These are phyloP conservation scores for Backusella circina DNA, from an alignment of 192 early-diverging fungal genomes.

Conservation along the genomic window DNA sequence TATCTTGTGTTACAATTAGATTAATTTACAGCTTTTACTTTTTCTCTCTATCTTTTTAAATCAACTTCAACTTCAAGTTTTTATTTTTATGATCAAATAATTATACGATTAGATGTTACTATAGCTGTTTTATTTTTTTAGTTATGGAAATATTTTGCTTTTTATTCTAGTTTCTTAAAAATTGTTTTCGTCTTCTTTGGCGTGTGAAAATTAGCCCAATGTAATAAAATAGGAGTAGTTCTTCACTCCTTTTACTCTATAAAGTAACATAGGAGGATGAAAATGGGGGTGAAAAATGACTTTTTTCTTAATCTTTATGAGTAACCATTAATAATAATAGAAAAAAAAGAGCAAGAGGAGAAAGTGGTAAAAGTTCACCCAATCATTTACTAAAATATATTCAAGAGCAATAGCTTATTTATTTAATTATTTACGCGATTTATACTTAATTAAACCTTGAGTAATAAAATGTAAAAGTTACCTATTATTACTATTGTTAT, in stretches of 20 bases:
- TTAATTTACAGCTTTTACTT: not conserved
- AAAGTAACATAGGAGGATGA: not conserved
- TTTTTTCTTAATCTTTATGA: not conserved
- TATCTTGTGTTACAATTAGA: not conserved
- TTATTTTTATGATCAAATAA: not conserved
- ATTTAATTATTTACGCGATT: not conserved
- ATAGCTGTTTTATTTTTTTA: not conserved
- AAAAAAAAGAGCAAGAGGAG: not conserved
- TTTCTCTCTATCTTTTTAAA: not conserved
- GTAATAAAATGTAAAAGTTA: not conserved
- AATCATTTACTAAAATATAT: not conserved
- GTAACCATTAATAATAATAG: not conserved
- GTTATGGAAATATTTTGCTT: not conserved
- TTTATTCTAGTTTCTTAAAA: not conserved
- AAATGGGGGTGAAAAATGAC: not conserved
- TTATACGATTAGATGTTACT: not conserved
- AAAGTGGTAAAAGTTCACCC: not conserved
- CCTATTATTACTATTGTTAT: not conserved
- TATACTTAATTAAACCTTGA: not conserved
- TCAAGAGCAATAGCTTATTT: not conserved
- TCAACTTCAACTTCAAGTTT: not conserved
- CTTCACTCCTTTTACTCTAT: not conserved
- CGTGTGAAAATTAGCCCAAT: not conserved
- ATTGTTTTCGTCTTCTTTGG: not conserved
- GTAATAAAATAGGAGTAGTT: not conserved